phyloP scores from a whole-genome alignment of 129 eudicot species.

The Solidago caesia region DNA sequence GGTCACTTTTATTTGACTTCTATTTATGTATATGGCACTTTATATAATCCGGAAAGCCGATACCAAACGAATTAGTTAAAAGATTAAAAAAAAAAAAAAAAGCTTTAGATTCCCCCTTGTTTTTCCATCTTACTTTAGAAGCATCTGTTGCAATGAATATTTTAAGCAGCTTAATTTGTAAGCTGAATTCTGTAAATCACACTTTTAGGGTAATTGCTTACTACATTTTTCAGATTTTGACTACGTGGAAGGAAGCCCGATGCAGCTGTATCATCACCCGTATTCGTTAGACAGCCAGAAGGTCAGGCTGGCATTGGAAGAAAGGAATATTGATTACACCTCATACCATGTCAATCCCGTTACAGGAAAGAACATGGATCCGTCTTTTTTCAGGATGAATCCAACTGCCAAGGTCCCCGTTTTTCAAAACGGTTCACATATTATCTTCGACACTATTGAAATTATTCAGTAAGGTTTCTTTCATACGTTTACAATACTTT shows the following conservation, averaged over 20 bases:
- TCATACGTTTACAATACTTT: neutral
- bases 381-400: slow-evolving; percentile 76
- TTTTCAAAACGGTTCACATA: slow-evolving; percentile 85
- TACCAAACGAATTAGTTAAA: neutral
- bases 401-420: slow-evolving; percentile 82
- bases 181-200: slow-evolving; percentile 9
- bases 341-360: slow-evolving; percentile 84
- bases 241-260: slow-evolving; percentile 27
- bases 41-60: neutral
- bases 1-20: neutral
- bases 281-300: slow-evolving; percentile 90
- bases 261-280: slow-evolving; percentile 97
- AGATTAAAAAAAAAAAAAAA: too few relatives aligned
- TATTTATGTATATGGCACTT: neutral
- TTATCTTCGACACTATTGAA: slow-evolving; percentile 70
- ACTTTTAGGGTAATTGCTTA: slow-evolving; percentile 9
- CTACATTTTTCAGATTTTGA: slow-evolving; percentile 11
- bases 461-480: slow-evolving; percentile 71
- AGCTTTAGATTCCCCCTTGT: neutral
- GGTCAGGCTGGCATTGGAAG: slow-evolving; percentile 91
- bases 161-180: slow-evolving; percentile 15
- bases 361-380: slow-evolving; percentile 81
- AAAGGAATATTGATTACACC: slow-evolving; percentile 77
- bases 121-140: neutral
- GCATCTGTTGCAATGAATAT: slow-evolving; percentile 17